Evolutionary conservation across 257 asterid genomes (phyloP), one percentile per base, ranked within the genome.

Genomic region (Solanum tarijense): DNA sequence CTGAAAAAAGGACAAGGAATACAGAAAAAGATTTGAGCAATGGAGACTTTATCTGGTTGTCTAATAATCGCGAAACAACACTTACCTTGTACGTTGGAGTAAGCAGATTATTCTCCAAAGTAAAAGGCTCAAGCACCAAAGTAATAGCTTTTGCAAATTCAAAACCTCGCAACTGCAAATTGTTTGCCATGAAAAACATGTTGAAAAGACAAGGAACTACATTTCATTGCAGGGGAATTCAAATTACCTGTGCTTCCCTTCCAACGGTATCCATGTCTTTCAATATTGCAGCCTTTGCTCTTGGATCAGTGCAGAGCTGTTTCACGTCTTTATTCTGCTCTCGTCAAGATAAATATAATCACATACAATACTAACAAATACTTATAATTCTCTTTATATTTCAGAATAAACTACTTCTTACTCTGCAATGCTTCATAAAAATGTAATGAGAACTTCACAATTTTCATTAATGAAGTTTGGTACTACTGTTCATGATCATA

Each of bases 71-170:
- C 18, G 36, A 6, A 35, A 74, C 29, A 74, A 74, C 82, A 25
- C 74, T 86, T 88, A 90, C 98, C 98, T 95, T 95, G 81, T 92
- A 92, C 11, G 98, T 95, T 23, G 98, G 98, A 60, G 98, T 95
- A 58, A 95, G 93, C 88, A 95, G 89, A 83, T 95, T 94, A 29
- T 94, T 95, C 91, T 94, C 98, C 85, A 91, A 18, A 4, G 94
- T 84, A 87, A 95, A 94, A 18, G 98, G 97, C 38, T 95, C 96
- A 1, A 87, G 91, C 84, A 93, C 94, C 85, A 95, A 90, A 32
- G 97, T 91, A 35, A 94, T 93, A 11, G 94, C 93, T 91, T 94
- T 95, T 69, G 93, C 98, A 85, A 88, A 94, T 89, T 95, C 97
- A 27, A 95, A 95, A n/a, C 98, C 98, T 84, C 94, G 89, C 85